phyloP scores from a whole-genome alignment of 2,329 filamentous ascomycete species.

The Xylariaceae sp. region DNA sequence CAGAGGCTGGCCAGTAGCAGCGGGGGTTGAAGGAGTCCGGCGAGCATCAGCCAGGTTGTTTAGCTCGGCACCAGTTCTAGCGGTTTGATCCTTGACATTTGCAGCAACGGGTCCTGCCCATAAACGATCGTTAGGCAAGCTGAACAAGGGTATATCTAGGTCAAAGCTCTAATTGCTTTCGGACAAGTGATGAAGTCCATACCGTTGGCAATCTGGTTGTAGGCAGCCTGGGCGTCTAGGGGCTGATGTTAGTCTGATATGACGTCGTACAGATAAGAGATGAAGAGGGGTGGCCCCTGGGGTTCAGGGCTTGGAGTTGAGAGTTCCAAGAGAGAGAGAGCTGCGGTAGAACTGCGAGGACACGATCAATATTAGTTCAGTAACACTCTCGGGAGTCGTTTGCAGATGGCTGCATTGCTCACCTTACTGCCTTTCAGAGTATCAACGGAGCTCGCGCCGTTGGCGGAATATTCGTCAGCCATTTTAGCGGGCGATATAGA shows the following conservation, averaged over 20 bases:
- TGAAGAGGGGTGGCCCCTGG: slow-evolving; percentile 7
- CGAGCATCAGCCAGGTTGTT: slow-evolving; percentile 54
- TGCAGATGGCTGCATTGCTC: too few relatives aligned
- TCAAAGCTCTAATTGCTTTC: too few relatives aligned
- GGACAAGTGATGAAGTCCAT: slow-evolving; percentile 16
- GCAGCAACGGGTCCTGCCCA: slow-evolving; percentile 51
- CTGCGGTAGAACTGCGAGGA: slow-evolving; percentile 31
- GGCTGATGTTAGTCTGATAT: slow-evolving; percentile 28
- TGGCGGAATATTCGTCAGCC: slow-evolving; percentile 38
- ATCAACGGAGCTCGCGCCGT: slow-evolving; percentile 45
- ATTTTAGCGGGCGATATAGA: slow-evolving; percentile 29
- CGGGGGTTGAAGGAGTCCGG: slow-evolving; percentile 46
- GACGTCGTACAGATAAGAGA: slow-evolving; percentile 13
- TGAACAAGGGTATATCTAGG: too few relatives aligned
- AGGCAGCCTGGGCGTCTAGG: slow-evolving; percentile 46
- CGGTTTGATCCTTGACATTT: slow-evolving; percentile 51
- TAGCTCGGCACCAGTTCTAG: slow-evolving; percentile 52
- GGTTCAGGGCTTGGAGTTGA: background rate
- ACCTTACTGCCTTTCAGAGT: slow-evolving; percentile 51
- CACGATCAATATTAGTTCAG: slow-evolving; percentile 29
- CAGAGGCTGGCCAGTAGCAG: slow-evolving; percentile 57
- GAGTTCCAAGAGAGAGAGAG: slow-evolving; percentile 1
- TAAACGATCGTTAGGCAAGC: background rate
- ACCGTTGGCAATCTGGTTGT: slow-evolving; percentile 45
- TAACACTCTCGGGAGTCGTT: too few relatives aligned